A percentile compares a stretch with the other conserved stretches of the same genome.
phyloP scores from a whole-genome alignment of 352 stramenopile genomes.

The Globisporangium solare region DNA sequence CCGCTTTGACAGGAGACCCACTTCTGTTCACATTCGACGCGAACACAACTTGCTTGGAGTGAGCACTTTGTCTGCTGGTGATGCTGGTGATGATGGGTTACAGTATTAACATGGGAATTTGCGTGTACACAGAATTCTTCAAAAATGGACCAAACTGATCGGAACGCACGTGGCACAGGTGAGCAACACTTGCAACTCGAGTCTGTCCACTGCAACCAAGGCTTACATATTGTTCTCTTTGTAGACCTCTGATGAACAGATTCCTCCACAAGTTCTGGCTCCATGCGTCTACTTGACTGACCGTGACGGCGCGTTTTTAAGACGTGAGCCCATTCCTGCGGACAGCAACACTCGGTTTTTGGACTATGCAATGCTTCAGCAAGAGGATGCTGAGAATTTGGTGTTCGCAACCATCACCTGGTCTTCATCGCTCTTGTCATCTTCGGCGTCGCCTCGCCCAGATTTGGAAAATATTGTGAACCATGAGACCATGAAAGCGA shows the following conservation, averaged over 20 bases:
- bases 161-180: conserved; percentile 34
- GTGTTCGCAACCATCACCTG: conserved; percentile 56
- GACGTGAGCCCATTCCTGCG: conserved; percentile 43
- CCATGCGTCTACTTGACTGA: conserved; percentile 52
- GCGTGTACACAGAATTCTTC: conserved; percentile 26
- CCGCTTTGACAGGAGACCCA: conserved; percentile 48
- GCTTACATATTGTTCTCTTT: not conserved
- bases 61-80: conserved; percentile 9
- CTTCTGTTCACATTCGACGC: conserved; percentile 60
- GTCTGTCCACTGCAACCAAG: not conserved
- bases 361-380: conserved; percentile 41
- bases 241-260: conserved; percentile 21
- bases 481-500: conserved; percentile 39
- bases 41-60: conserved; percentile 60
- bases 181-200: no score
- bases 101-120: not conserved
- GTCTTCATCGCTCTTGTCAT: conserved; percentile 38
- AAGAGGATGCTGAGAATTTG: conserved; percentile 37
- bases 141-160: conserved; percentile 53
- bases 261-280: conserved; percentile 38
- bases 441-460: conserved; percentile 32
- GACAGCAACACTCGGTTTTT: conserved; percentile 37
- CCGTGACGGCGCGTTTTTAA: conserved; percentile 46
- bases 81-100: not conserved
- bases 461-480: conserved; percentile 52